Conservation (phyloP, 768 basidiomycete genomes). For the Rhodocollybia butyracea region DNA sequence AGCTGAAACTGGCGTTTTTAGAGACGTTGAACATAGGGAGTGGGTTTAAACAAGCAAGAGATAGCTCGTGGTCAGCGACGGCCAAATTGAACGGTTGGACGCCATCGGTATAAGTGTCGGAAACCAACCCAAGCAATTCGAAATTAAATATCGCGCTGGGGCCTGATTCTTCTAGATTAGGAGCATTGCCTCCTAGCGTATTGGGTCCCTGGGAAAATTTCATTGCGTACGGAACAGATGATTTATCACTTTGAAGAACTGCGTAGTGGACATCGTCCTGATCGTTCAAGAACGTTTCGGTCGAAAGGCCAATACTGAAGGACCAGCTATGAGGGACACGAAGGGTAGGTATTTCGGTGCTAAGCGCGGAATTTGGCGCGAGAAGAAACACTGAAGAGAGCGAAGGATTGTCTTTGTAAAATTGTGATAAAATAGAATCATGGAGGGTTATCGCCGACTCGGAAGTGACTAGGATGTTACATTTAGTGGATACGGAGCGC, state of each 20-base stretch:
- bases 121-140: slow-evolving; percentile 66
- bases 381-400: slow-evolving; percentile 77
- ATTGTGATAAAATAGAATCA: slow-evolving; percentile 56
- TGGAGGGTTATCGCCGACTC: slow-evolving; percentile 51
- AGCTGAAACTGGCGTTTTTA: slow-evolving; percentile 45
- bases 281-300: slow-evolving; percentile 52
- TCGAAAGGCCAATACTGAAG: slow-evolving; percentile 83
- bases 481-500: slow-evolving; percentile 47
- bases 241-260: slow-evolving; percentile 63
- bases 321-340: slow-evolving; percentile 83
- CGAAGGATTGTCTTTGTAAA: slow-evolving; percentile 53
- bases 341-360: slow-evolving; percentile 48
- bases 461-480: slow-evolving; percentile 56
- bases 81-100: slow-evolving; percentile 61
- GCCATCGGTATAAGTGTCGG: slow-evolving; percentile 65
- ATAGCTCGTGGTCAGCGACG: slow-evolving; percentile 68
- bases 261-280: slow-evolving; percentile 54
- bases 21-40: slow-evolving; percentile 75
- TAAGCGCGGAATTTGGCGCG: slow-evolving; percentile 55
- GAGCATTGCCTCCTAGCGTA: slow-evolving; percentile 80
- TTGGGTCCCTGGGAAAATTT: slow-evolving; percentile 60
- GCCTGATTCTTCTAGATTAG: slow-evolving; percentile 36
- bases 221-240: slow-evolving; percentile 73
- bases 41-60: slow-evolving; percentile 34
- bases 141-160: slow-evolving; percentile 47